These are phyloP conservation scores for Athelia psychrophila DNA, from an alignment of 1,284 basidiomycete genomes.

Conservation along the genomic window DNA sequence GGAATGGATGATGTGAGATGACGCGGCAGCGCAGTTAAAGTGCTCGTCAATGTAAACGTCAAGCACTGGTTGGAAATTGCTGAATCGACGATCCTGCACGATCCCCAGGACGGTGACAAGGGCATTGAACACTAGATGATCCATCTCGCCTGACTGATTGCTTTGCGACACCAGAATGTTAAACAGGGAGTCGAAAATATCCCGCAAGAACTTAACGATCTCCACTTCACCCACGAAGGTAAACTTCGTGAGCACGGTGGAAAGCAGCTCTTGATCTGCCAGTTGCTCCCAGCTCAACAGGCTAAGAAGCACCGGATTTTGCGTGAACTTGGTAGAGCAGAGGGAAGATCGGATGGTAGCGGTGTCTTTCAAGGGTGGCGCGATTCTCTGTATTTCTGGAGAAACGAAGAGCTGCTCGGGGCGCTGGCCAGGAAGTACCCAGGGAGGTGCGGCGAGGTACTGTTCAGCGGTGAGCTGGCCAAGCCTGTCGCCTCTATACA, in stretches of 20 bases:
- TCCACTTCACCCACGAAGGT: conserved; percentile 91
- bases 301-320: conserved; percentile 84
- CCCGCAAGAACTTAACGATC: conserved; percentile 91
- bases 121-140: conserved; percentile 86
- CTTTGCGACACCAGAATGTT: conserved; percentile 78
- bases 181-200: conserved; percentile 94
- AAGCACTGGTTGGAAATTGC: conserved; percentile 90
- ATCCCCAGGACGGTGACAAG: conserved; percentile 90
- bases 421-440: conserved; percentile 51
- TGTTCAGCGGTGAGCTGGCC: conserved; percentile 58
- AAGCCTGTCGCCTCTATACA: conserved; percentile 79
- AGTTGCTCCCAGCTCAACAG: conserved; percentile 84
- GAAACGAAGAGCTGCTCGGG: conserved; percentile 59
- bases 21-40: conserved; percentile 78
- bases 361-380: conserved; percentile 74
- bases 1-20: conserved; percentile 80
- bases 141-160: conserved; percentile 79
- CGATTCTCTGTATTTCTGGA: conserved; percentile 60
- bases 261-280: conserved; percentile 63
- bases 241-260: conserved; percentile 80
- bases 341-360: conserved; percentile 86
- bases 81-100: conserved; percentile 93
- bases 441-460: conserved; percentile 70
- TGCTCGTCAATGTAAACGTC: conserved; percentile 93
- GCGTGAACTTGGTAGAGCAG: conserved; percentile 91